A percentile compares a stretch with the other conserved stretches of the same genome.
Conservation (phyloP, 2,329 filamentous ascomycete genomes). For the Fusarium dimerum region DNA sequence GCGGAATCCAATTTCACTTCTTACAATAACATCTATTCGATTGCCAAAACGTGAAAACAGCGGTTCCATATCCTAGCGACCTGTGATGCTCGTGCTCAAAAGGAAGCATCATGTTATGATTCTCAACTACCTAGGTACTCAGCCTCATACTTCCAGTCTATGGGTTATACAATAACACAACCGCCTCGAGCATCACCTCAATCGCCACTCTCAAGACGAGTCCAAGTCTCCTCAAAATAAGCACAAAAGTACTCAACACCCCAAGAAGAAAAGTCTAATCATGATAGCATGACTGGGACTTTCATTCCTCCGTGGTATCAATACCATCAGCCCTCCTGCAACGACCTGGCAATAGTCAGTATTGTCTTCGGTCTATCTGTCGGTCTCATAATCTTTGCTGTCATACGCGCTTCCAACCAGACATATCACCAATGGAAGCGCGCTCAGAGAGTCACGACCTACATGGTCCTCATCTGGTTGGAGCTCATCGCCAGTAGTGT, state of each 20-base stretch:
- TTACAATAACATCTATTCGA: no score
- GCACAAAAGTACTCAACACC: background rate
- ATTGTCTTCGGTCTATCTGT: constrained; percentile 40
- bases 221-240: background rate
- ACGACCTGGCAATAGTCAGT: constrained; percentile 38
- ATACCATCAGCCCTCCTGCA: constrained; percentile 16
- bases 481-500: constrained; percentile 37
- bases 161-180: no score
- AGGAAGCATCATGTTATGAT: no score
- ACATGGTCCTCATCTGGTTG: constrained; percentile 43
- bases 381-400: constrained; percentile 36
- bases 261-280: constrained; percentile 1
- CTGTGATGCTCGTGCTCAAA: no score
- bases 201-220: no score
- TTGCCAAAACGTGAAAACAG: no score
- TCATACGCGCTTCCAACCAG: constrained; percentile 37
- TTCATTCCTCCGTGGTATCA: constrained; percentile 29
- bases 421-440: constrained; percentile 34
- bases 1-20: no score
- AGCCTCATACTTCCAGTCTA: no score
- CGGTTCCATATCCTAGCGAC: no score
- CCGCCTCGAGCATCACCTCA: no score
- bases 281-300: constrained; percentile 26
- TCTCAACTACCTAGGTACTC: no score
- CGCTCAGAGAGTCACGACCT: constrained; percentile 36